A percentile compares a stretch with the other conserved stretches of the same genome.
Conservation (phyloP, 2,329 filamentous ascomycete species). For the Fusarium continuum region DNA sequence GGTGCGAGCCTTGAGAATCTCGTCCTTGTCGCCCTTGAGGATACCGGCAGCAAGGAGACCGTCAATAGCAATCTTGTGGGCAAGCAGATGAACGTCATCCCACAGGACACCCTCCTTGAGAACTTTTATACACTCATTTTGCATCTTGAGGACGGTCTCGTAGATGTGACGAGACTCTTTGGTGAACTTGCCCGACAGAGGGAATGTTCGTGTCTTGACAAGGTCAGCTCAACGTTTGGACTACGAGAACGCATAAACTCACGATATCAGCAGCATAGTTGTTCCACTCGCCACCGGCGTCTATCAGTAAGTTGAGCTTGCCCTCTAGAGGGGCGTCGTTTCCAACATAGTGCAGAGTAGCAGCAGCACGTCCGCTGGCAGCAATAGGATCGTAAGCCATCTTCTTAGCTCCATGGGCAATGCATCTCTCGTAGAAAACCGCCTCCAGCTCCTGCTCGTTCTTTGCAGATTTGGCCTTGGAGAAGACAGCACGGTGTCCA, state of each 20-base stretch:
- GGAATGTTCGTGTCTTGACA: constrained; percentile 81
- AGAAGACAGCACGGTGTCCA: constrained; percentile 71
- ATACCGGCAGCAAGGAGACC: constrained; percentile 81
- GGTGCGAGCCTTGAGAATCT: constrained; percentile 80
- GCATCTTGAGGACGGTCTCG: constrained; percentile 87
- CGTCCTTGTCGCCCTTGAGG: constrained; percentile 71
- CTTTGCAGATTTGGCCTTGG: constrained; percentile 67
- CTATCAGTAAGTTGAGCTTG: constrained; percentile 83
- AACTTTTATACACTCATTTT: constrained; percentile 76
- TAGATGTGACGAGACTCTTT: constrained; percentile 79
- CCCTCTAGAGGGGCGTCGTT: constrained; percentile 75
- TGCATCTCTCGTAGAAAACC: constrained; percentile 78
- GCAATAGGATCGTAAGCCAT: constrained; percentile 91
- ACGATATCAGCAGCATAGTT: constrained; percentile 77
- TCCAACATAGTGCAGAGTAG: constrained; percentile 87
- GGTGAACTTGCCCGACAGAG: constrained; percentile 76
- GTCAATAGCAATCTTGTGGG: constrained; percentile 83
- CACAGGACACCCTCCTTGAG: constrained; percentile 79
- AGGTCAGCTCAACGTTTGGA: constrained; percentile 2
- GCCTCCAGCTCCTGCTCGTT: constrained; percentile 89
- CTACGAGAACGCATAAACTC: constrained; percentile 37
- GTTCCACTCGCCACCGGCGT: constrained; percentile 81
- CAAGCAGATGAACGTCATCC: constrained; percentile 82
- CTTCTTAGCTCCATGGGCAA: constrained; percentile 78
- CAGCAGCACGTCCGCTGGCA: constrained; percentile 80